phyloP scores from a whole-genome alignment of 495 filamentous ascomycete species.

The Clavariopsis aquatica region DNA sequence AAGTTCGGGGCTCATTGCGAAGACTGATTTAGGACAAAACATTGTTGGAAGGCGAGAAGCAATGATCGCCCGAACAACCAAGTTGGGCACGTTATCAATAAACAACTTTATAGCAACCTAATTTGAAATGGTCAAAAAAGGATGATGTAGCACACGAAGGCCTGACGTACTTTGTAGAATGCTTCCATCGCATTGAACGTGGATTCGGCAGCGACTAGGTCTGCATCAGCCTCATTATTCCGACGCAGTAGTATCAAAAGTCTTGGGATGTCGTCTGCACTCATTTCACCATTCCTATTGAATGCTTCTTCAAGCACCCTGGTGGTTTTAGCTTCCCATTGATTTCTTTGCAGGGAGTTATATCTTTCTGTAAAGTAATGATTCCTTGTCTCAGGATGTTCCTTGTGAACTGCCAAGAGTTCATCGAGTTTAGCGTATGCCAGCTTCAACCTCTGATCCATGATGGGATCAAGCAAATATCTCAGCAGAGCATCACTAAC shows the following conservation, averaged over 20 bases:
- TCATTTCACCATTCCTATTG: constrained; percentile 8
- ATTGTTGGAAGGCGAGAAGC: constrained; percentile 7
- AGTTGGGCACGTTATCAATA: constrained; percentile 13
- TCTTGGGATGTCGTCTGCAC: constrained; percentile 1
- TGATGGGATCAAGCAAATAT: constrained; percentile 4
- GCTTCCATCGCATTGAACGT: constrained; percentile 18
- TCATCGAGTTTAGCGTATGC: constrained; percentile 9
- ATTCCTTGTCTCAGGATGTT: constrained; percentile 11
- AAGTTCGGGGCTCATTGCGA: constrained; percentile 6
- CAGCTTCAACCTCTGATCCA: constrained; percentile 8
- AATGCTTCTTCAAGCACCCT: constrained; percentile 10
- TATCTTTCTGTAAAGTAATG: constrained; percentile 12
- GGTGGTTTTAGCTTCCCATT: constrained; percentile 10
- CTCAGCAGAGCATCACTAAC: constrained; percentile 6
- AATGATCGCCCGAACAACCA: constrained; percentile 17
- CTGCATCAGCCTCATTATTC: constrained; percentile 8
- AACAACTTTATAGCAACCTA: neutral
- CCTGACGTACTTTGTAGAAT: constrained; percentile 10
- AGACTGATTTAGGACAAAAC: constrained; percentile 13
- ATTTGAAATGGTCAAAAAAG: neutral
- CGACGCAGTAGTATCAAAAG: constrained; percentile 5
- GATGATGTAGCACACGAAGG: neutral
- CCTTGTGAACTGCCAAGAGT: constrained; percentile 9
- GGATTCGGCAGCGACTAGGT: constrained; percentile 12
- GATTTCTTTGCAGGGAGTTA: constrained; percentile 3